phyloP scores from a whole-genome alignment of 768 basidiomycete genomes.

The Scleroderma bovista region DNA sequence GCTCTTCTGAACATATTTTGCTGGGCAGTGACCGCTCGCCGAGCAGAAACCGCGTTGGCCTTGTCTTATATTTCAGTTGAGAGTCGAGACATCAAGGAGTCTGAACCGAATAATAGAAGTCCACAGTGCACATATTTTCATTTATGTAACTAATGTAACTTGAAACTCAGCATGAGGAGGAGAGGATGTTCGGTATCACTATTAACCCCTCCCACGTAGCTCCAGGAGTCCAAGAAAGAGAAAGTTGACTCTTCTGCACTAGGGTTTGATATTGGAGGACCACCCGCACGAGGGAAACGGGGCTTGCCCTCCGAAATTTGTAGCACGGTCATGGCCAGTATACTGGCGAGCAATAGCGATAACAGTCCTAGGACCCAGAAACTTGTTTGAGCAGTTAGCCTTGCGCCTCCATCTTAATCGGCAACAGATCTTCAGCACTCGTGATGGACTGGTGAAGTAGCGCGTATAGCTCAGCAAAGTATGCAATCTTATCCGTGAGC shows the following conservation, averaged over 20 bases:
- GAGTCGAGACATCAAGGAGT: too few relatives aligned
- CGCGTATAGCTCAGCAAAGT: constrained; percentile 33
- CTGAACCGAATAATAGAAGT: too few relatives aligned
- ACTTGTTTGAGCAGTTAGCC: neutral
- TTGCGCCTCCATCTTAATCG: neutral
- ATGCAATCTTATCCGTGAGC: constrained; percentile 40
- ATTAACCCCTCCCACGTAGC: too few relatives aligned
- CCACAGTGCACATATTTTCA: too few relatives aligned
- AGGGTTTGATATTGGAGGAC: too few relatives aligned
- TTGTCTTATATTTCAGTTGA: too few relatives aligned
- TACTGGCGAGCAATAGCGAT: too few relatives aligned
- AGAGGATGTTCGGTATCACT: neutral
- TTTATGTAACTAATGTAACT: neutral
- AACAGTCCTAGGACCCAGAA: neutral
- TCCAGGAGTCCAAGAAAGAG: too few relatives aligned
- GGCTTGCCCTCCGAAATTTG: too few relatives aligned
- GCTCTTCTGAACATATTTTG: neutral
- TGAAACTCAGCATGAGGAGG: neutral
- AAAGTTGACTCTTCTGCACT: too few relatives aligned
- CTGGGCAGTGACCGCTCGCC: neutral
- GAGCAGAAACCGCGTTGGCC: neutral
- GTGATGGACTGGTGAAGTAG: constrained; percentile 22
- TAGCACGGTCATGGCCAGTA: too few relatives aligned
- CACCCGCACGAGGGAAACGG: too few relatives aligned
- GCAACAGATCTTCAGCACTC: constrained; percentile 4